Conservation (phyloP, 768 basidiomycete genomes). For the Trametes cubensis region DNA sequence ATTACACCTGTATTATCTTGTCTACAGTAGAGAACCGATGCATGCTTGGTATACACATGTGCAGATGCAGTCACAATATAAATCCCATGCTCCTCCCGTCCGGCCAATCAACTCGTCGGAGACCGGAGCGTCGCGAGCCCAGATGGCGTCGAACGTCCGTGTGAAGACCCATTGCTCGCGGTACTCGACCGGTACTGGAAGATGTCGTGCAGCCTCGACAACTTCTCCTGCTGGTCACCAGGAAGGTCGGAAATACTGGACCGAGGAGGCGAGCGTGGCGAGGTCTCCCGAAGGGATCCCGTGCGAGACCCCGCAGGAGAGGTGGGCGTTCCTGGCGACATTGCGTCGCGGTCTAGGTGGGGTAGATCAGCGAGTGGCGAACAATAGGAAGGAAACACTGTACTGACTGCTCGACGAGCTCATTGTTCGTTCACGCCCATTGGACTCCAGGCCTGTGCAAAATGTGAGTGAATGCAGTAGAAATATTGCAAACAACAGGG, state of each 20-base stretch:
- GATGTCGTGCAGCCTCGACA: slow-evolving; percentile 76
- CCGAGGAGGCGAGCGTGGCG: slow-evolving; percentile 37
- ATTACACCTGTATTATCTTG: slow-evolving; percentile 23
- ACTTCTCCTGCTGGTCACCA: slow-evolving; percentile 54
- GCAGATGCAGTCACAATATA: slow-evolving; percentile 18
- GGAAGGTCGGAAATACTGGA: slow-evolving; percentile 35
- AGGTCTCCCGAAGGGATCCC: slow-evolving; percentile 24
- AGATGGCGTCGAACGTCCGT: slow-evolving; percentile 27
- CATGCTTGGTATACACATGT: slow-evolving; percentile 27
- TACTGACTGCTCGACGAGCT: slow-evolving; percentile 27
- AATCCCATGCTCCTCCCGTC: slow-evolving; percentile 7
- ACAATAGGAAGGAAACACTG: not conserved
- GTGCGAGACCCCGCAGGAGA: slow-evolving; percentile 20
- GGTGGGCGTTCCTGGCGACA: slow-evolving; percentile 24
- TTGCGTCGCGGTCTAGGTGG: slow-evolving; percentile 7
- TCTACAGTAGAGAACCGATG: slow-evolving; percentile 20
- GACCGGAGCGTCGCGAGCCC: slow-evolving; percentile 18
- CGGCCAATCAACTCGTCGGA: slow-evolving; percentile 10
- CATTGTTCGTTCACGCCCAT: slow-evolving; percentile 42
- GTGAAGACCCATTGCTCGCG: slow-evolving; percentile 47
- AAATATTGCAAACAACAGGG: not conserved
- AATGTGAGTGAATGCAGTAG: not conserved
- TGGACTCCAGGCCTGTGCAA: slow-evolving; percentile 63
- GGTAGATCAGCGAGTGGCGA: not conserved
- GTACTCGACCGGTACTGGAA: slow-evolving; percentile 83